Evolutionary conservation across 2,329 filamentous ascomycete species (phyloP), one percentile per base, ranked within the genome.

Genomic region (Lasiodiplodia hormozganensis): DNA sequence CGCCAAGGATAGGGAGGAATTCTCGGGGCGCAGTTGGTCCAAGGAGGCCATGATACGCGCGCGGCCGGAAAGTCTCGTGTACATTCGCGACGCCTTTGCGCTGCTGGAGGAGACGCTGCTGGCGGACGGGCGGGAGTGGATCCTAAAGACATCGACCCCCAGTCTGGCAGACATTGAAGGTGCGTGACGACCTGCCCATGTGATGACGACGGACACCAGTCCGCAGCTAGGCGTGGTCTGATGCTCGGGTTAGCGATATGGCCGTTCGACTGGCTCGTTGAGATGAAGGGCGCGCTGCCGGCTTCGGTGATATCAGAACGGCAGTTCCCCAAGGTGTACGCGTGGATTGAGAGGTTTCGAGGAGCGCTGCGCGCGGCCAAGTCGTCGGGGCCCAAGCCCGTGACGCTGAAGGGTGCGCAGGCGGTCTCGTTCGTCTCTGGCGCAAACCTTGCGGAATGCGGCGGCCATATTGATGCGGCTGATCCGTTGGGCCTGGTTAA

Each of bases 91-190:
- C 54, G 83, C 80, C 3, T 87, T 92, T 71, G 82, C 82, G 47
- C 75, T 90, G 53, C 76, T 92, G 2, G 91, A 94, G 80, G 82
- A 79, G 2, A 86, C 85, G 0, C 76, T 92, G 66, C 81, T 94
- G 5, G 85, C 82, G 0, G 90, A 93, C 78, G 89, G 87, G n/a
- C 83, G 90, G 67, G 76, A 85, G 3, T 93, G 90, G 90, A 78
- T 93, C 10, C 78, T 90, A 14, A 82, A 81, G 12, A 86, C 83
- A 1, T 74, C 83, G 2, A 76, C 77, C 21, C 87, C 88, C 1
- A 84, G 82, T 1, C 76, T 92, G 70, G 89, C 87, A 4, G 91
- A 94, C 76, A 88, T 93, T 69, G 88, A 93, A 79, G 88, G 83
- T 79, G 72, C 71, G 38, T 69, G 49, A 57, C 25, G 38, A 28